Base-by-base conservation (phyloP, 345 rosid species). In the Corchorus olitorius region DNA sequence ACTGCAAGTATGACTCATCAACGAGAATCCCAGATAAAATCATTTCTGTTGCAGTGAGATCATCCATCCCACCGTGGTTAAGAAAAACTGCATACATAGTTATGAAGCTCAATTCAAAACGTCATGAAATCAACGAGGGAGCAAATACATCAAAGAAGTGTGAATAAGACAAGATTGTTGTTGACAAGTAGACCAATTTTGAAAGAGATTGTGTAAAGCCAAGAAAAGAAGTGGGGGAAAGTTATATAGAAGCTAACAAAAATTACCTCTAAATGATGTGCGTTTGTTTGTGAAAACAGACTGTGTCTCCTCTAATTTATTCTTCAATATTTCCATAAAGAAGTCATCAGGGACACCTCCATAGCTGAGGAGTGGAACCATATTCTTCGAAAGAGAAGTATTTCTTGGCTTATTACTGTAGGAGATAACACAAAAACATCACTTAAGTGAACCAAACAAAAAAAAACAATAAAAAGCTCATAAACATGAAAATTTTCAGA, bases 311-410 rank as follows among this genome's bases (percentile, higher is more conserved):
- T 87, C 91, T 70, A 95, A 65, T 5, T 89, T 84, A 68, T 53
- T 83, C 37, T 46, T 68, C 81, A 91, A 58, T 52, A 87, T 70
- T 49, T 84, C 86, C 87, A 87, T 55, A 75, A 94, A 88, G 68
- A 86, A 84, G 0, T 74, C 84, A 20, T 88, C n/a, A 1, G 99
- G 93, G 59, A 95, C 85, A 52, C 97, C 96, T 52, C 98, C 98
- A 83, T 84, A 84, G 77, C 87, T 86, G 76, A 94, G 88, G 58
- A 94, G 90, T 13, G 89, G 84, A 76, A 93, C 86, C 78, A 91
- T 82, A 77, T 70, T 78, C 79, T 73, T 87, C 1, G 97, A 90
- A 17, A 94, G 85, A 77, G 2, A 78, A 2, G 92, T 56, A 22
- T 45, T 77, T 66, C 63, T 84, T 55, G 98, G 97, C 59, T 73